Base-by-base conservation (phyloP, 1,139 yeast species). In the Yamadazyma friedrichii region DNA sequence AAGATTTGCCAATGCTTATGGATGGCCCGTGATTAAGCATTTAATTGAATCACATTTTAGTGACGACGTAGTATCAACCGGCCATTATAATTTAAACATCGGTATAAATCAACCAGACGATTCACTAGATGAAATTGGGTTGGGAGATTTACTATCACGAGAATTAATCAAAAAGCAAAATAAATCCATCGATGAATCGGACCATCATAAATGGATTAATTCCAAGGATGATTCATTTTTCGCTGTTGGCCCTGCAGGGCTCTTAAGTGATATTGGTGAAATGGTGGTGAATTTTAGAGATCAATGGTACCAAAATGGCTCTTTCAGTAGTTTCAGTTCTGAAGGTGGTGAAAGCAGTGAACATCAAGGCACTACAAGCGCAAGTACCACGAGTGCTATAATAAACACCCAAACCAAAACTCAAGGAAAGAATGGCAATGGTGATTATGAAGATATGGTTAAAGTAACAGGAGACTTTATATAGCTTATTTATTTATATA, bases 1-100 rank as follows among this genome's bases (percentile, higher is more conserved):
- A 52, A 67, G 91, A 46, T 93, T 88, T 67, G 83, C 95, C 9
- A 93, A 93, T 65, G 95, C 97, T 0, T 89, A 85, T 63, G 99
- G 99, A 1, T 91, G 98, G 96, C 89, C 88, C 0, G 96, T 89
- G 0, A 74, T 93, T 28, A 87, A 85, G 40, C 97, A 93, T 61
- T 54, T 93, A 48, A 87, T 85, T 20, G 50, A 55, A 9, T 54
- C 54, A 33, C 70, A 65, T 51, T 65, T 65, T 44, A 35, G 36
- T 5, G 49, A 46, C 26, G 51, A 42, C n/a, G 5, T 8, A 16
- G 31, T 20, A 15, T 8, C 29, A 5, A 9, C 13, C 11, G 35
- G 36, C 3, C 11, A 12, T 3, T 47, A 46, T 49, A 45, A 39
- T 8, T 9, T 9, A n/a, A 26, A 26, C 12, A 20, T 20, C 8